Evolutionary conservation across 2,329 filamentous ascomycete genomes (phyloP), one percentile per base, ranked within the genome.

Genomic region (Colletotrichum viniferum): DNA sequence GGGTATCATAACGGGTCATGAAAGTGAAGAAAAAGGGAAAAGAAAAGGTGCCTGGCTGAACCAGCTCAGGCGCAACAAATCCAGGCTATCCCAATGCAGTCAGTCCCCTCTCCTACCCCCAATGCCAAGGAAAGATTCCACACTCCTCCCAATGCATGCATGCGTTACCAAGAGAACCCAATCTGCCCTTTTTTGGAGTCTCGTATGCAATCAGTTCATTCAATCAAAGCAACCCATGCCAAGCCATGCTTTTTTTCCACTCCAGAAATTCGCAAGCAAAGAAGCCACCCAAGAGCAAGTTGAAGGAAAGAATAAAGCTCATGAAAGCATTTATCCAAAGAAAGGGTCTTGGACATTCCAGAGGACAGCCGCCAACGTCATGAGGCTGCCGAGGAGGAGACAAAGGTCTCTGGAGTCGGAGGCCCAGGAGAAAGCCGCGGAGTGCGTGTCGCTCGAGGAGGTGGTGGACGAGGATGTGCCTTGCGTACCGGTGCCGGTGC

Each of bases 1-100:
- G 67, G 73, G 69, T 63, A 75, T 73, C 73, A 30, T 75, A 68
- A 73, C 69, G 56, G 62, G 69, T 75, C 73, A 43, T 75, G 43
- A 26, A 69, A 61, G 38, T 7, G 13, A 65, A 28, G n/a, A 34
- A 36, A 26, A 24, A 34, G 28, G 38, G 18, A 32, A 38, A 68
- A 38, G 38, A 18, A 58, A 66, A 16, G 21, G 28, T 21, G 26
- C 64, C 73, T 48, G 67, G 43, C 62, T 43, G 62, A 60, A 34
- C 12, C 38, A 62, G 52, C 55, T 26, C 13, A 36, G 12, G n/a
- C 48, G 14, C 38, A 21, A 28, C 18, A 64, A 48, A 48, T 30
- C 26, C 60, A 43, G 21, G 4, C 32, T 10, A 14, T 28, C 18
- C 13, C 34, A n/a, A 61, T 38, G 18, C 9, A 32, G 28, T 21